These are phyloP conservation scores for Annona cherimola DNA, from an alignment of 164 flowering plant genomes.

Conservation along the genomic window DNA sequence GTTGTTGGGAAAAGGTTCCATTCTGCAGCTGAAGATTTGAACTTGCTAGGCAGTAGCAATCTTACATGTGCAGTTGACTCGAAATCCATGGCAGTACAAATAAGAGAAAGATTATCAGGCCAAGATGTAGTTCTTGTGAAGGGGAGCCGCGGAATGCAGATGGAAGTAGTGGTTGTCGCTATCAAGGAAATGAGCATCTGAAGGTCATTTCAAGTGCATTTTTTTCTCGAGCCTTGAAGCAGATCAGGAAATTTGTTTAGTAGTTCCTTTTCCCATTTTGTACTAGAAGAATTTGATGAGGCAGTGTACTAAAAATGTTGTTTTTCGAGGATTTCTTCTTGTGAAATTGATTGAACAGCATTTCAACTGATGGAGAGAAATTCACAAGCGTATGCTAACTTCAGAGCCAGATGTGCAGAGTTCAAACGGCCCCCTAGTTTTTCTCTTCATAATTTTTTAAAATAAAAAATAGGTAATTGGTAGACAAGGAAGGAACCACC, in stretches of 20 bases:
- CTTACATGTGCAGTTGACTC: conserved; percentile 14
- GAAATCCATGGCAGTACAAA: conserved; percentile 16
- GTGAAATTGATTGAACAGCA: no score
- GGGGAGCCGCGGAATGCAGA: conserved; percentile 28
- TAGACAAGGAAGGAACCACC: no score
- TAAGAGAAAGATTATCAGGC: conserved; percentile 11
- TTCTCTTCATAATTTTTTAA: no score
- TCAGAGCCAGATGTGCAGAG: no score
- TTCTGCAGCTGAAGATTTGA: conserved; percentile 22
- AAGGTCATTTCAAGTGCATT: background rate
- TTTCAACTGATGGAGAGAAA: no score
- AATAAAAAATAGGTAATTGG: no score
- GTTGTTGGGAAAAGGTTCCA: conserved; percentile 26
- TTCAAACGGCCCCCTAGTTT: no score
- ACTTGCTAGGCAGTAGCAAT: conserved; percentile 11
- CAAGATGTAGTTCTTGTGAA: conserved; percentile 33
- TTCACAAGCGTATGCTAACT: no score
- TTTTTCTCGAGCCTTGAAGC: background rate
- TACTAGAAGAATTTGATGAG: background rate
- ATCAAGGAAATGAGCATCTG: conserved; percentile 14
- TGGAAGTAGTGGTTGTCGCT: conserved; percentile 27
- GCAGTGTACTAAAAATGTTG: no score
- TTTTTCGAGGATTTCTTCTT: no score
- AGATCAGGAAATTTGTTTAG: background rate
- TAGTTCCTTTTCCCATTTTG: background rate